phyloP scores from a whole-genome alignment of 306 rosid genomes.

The Fagus sylvatica region DNA sequence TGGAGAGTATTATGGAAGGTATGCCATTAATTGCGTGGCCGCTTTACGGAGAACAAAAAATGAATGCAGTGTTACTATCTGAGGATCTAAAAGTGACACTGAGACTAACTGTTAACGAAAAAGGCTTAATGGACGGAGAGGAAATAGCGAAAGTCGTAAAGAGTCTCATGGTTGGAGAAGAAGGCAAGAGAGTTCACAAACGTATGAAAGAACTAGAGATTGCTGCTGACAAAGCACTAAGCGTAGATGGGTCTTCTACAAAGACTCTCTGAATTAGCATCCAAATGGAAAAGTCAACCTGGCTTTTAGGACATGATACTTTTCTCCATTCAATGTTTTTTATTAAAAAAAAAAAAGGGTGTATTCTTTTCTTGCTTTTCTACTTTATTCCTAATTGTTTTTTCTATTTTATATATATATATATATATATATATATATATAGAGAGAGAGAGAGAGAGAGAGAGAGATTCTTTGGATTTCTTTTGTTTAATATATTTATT shows the following conservation, averaged over 20 bases:
- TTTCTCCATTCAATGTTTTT: too few species aligned
- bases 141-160: constrained; percentile 28
- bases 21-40: constrained; percentile 47
- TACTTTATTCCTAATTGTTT: too few species aligned
- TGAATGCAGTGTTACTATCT: constrained; percentile 28
- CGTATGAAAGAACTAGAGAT: constrained; percentile 26
- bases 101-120: constrained; percentile 11
- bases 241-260: constrained; percentile 41
- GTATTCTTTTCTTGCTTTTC: background rate
- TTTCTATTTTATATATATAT: too few species aligned
- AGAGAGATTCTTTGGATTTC: too few species aligned
- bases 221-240: constrained; percentile 27
- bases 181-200: constrained; percentile 27
- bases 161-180: constrained; percentile 33
- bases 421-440: too few species aligned
- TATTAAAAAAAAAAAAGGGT: too few species aligned
- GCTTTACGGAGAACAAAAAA: constrained; percentile 42
- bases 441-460: too few species aligned
- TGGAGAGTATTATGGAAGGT: constrained; percentile 37
- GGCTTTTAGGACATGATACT: background rate
- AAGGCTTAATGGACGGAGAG: constrained; percentile 32
- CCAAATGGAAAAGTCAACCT: constrained; percentile 21
- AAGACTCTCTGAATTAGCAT: constrained; percentile 31
- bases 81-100: constrained; percentile 36
- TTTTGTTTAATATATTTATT: too few species aligned